These are phyloP conservation scores for Kokia cookei DNA, from an alignment of 441 rosid genomes.

Conservation along the genomic window DNA sequence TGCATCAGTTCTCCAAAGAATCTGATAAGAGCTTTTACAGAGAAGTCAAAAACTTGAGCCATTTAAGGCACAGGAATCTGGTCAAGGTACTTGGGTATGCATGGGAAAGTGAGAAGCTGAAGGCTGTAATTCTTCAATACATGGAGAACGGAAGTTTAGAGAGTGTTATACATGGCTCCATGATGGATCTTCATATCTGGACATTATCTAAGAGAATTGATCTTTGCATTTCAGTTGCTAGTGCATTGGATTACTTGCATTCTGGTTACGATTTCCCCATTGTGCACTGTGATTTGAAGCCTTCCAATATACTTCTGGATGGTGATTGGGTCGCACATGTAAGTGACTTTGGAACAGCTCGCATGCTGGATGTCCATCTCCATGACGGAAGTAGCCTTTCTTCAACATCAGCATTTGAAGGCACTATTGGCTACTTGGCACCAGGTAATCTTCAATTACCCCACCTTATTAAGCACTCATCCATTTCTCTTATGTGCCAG, in stretches of 20 bases:
- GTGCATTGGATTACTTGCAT: constrained; percentile 70
- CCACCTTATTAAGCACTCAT: not conserved
- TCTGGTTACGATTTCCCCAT: constrained; percentile 64
- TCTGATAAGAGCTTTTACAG: constrained; percentile 68
- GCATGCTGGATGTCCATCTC: constrained; percentile 56
- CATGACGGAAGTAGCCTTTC: constrained; percentile 42
- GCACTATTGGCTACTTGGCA: constrained; percentile 90
- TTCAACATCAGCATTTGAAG: constrained; percentile 59
- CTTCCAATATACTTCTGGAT: constrained; percentile 73
- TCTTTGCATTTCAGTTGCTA: constrained; percentile 51
- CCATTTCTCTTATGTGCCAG: not conserved
- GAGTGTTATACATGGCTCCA: constrained; percentile 37
- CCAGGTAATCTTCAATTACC: constrained; percentile 47
- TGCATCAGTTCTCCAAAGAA: constrained; percentile 58
- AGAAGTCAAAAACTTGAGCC: constrained; percentile 65
- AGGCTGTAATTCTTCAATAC: constrained; percentile 67
- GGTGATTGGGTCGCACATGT: constrained; percentile 58
- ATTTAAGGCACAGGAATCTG: constrained; percentile 66
- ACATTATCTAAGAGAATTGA: constrained; percentile 41
- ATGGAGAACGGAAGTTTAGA: constrained; percentile 83
- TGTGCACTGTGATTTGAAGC: constrained; percentile 85
- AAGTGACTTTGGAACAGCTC: constrained; percentile 87
- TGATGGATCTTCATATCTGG: constrained; percentile 34
- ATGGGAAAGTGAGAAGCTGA: constrained; percentile 77
- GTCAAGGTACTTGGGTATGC: constrained; percentile 78